Evolutionary conservation across 106 monocot genomes (phyloP), one percentile per base, ranked within the genome.

Genomic region (Dendrobium officinale): DNA sequence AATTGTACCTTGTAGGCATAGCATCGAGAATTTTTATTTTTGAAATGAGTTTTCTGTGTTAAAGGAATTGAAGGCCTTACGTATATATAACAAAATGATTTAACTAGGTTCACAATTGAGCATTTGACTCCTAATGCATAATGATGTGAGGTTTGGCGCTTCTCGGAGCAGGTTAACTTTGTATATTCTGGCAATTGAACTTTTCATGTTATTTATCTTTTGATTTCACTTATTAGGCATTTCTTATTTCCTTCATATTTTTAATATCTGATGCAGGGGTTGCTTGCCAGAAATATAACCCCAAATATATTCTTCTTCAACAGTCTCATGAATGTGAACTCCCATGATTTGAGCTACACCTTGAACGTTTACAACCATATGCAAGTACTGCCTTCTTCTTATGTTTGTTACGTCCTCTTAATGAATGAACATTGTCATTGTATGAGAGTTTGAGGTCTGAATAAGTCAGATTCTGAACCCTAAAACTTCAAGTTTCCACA

Each of bases 251-350:
- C 13, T 81, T 81, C 75, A 54, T 67, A 26, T 76, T 2, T 77
- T 51, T 27, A 42, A 80, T 49, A 67, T 81, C 40, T 81, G 7
- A 22, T 84, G 86, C 87, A 96, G 96, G 96, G 89, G 47, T 80
- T 96, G 84, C 87, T 96, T 75, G 79, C 87, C 67, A 76, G 84
- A 79, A 88, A 88, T 82, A 83, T 96, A 74, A 87, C 75, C 73
- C 96, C 88, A 73, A 96, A 96, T 83, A 80, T 84, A 64, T 88
- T 87, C 78, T 87, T 93, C 64, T 87, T 96, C 86, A 96, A 96
- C 88, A 96, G 96, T 88, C 85, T 96, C 67, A 93, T 96, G 96
- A 96, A 93, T 82, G 93, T 90, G 79, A 96, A 96, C 89, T 82
- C 90, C 20, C 93, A 93, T 92, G 93, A 93, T 67, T 84, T 93